These are phyloP conservation scores for rapeseed (Brassica napus) DNA, from an alignment of 345 rosid genomes.

Conservation along the genomic window DNA sequence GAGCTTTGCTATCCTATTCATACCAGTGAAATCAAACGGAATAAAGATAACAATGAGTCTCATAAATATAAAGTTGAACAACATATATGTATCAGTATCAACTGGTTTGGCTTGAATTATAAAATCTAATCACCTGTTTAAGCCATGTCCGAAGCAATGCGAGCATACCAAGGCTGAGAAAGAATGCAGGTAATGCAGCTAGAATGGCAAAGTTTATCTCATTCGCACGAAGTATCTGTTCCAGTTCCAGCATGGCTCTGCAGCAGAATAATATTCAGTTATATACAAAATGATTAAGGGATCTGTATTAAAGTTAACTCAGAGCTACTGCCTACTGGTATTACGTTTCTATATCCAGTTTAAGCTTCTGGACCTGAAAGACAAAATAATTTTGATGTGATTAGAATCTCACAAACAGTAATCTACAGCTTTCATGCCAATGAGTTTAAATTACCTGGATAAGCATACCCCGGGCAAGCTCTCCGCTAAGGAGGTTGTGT, in stretches of 20 bases:
- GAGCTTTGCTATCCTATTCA: slow-evolving; percentile 78
- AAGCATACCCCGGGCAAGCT: slow-evolving; percentile 94
- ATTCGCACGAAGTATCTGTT: slow-evolving; percentile 93
- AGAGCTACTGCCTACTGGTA: not conserved
- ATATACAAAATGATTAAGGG: slow-evolving; percentile 11
- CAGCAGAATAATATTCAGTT: slow-evolving; percentile 23
- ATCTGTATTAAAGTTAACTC: slow-evolving; percentile 8
- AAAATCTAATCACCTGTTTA: slow-evolving; percentile 51
- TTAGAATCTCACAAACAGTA: slow-evolving; percentile 22
- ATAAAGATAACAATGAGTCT: slow-evolving; percentile 9
- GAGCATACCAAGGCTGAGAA: slow-evolving; percentile 64
- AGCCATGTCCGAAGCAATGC: slow-evolving; percentile 74
- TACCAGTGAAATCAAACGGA: slow-evolving; percentile 6
- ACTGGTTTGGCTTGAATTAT: slow-evolving; percentile 9
- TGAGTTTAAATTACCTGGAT: slow-evolving; percentile 66
- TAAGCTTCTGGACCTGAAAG: slow-evolving; percentile 94
- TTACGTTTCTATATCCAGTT: slow-evolving; percentile 89
- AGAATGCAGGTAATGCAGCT: slow-evolving; percentile 96
- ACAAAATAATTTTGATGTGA: slow-evolving; percentile 11
- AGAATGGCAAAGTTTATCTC: slow-evolving; percentile 93
- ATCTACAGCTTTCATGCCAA: slow-evolving; percentile 12
- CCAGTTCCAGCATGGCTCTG: slow-evolving; percentile 98
- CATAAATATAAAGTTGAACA: slow-evolving; percentile 16
- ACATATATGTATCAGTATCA: not conserved
- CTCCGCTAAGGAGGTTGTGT: slow-evolving; percentile 83